Evolutionary conservation across 192 early-diverging fungal species (phyloP), one percentile per base, ranked within the genome.

Genomic region (Lunasporangiospora selenospora): DNA sequence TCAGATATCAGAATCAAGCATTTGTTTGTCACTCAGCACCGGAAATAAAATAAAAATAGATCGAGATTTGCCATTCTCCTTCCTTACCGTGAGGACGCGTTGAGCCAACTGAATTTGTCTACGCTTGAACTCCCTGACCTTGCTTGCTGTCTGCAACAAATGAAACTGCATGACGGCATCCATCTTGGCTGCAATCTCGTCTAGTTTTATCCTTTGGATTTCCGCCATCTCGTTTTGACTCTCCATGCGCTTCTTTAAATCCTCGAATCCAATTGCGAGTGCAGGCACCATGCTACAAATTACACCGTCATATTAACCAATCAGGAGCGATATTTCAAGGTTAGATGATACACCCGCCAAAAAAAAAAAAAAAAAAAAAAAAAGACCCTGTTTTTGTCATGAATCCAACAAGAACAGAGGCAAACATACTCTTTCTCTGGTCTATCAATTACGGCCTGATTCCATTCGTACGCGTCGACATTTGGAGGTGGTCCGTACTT

Each of bases 351-450:
- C n/a, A n/a, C n/a, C n/a, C n/a, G n/a, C n/a, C n/a, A n/a, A n/a
- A n/a, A n/a, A n/a, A n/a, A n/a, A n/a, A n/a, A n/a, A n/a, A n/a
- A n/a, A n/a, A n/a, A n/a, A n/a, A n/a, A n/a, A n/a, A n/a, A n/a
- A n/a, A n/a, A n/a, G n/a, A n/a, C n/a, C n/a, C n/a, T n/a, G n/a
- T n/a, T n/a, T n/a, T n/a, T n/a, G n/a, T n/a, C n/a, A n/a, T n/a
- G n/a, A n/a, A n/a, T n/a, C n/a, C n/a, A n/a, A n/a, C n/a, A n/a
- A n/a, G n/a, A n/a, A n/a, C n/a, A n/a, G n/a, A n/a, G n/a, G n/a
- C n/a, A n/a, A n/a, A n/a, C n/a, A n/a, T 88, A 92, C 21, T 86
- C 80, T 19, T 85, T 88, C 65, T 98, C 95, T 0, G 97, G 97
- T 45, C 96, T 97, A 55, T 95, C 88, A 47, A 71, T 56, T 41